phyloP scores from a whole-genome alignment of 2,329 filamentous ascomycete genomes.

The Stenocarpella maydis region DNA sequence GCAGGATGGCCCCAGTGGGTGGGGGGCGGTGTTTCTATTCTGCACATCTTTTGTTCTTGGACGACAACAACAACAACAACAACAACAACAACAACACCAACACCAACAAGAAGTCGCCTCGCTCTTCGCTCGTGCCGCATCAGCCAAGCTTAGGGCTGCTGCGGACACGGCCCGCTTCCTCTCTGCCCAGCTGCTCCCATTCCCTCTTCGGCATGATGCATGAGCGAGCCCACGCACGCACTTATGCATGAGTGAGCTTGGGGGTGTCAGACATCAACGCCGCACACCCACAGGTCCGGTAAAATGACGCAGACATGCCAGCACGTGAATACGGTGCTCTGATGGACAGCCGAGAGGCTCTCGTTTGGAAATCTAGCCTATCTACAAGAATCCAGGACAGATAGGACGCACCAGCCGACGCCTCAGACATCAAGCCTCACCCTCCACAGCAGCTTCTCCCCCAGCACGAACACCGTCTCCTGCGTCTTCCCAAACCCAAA shows the following conservation, averaged over 20 bases:
- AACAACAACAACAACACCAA: neutral
- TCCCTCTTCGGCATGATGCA: constrained; percentile 12
- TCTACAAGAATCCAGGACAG: neutral
- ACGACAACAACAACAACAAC: neutral
- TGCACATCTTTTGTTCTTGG: neutral
- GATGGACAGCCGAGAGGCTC: neutral
- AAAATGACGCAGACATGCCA: constrained; percentile 14
- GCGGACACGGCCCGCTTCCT: constrained; percentile 10
- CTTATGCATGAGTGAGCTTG: neutral
- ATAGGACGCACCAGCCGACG: neutral
- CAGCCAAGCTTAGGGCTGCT: constrained; percentile 1
- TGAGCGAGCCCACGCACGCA: neutral
- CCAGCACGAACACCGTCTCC: constrained; percentile 28
- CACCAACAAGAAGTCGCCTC: no score
- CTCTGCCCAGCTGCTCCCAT: neutral
- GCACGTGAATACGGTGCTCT: neutral
- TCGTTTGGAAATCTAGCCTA: neutral
- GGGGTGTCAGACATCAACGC: neutral
- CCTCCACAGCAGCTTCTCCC: constrained; percentile 32
- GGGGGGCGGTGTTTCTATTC: neutral
- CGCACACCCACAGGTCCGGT: neutral
- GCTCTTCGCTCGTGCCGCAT: no score
- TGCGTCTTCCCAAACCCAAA: constrained; percentile 33
- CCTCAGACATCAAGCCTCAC: constrained; percentile 7
- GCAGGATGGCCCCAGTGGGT: neutral